Conservation (phyloP, 257 asterid genomes). For the Scutellaria minor region DNA sequence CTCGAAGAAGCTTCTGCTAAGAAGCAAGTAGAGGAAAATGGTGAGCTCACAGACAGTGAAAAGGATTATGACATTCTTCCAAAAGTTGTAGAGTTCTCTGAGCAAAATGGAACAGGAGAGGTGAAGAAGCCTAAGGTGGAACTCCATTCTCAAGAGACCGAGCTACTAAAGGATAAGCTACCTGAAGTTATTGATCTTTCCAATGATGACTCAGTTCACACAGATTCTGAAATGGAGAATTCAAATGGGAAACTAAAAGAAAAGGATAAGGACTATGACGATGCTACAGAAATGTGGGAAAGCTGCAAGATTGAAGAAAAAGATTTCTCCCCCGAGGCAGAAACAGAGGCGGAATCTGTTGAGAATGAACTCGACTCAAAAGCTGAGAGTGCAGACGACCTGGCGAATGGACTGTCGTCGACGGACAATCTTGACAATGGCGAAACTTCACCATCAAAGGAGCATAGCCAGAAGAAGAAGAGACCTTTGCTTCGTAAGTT, state of each 20-base stretch:
- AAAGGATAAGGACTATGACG: slow-evolving; percentile 50
- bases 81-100: slow-evolving; percentile 85
- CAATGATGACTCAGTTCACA: slow-evolving; percentile 39
- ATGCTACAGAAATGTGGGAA: slow-evolving; percentile 73
- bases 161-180: slow-evolving; percentile 43
- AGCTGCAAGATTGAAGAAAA: slow-evolving; percentile 89
- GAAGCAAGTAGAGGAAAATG: slow-evolving; percentile 56
- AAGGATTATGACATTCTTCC: slow-evolving; percentile 91
- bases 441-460: slow-evolving; percentile 57
- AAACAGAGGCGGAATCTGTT: slow-evolving; percentile 63
- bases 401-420: slow-evolving; percentile 53
- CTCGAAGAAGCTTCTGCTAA: slow-evolving; percentile 73
- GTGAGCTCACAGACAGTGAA: slow-evolving; percentile 76
- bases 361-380: slow-evolving; percentile 76
- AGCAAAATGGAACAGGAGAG: slow-evolving; percentile 73
- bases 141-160: slow-evolving; percentile 40
- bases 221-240: slow-evolving; percentile 41
- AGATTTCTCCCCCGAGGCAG: slow-evolving; percentile 74
- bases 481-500: slow-evolving; percentile 82
- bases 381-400: slow-evolving; percentile 54
- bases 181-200: slow-evolving; percentile 39
- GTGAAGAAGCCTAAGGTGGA: slow-evolving; percentile 53
- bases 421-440: slow-evolving; percentile 57
- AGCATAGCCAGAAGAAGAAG: slow-evolving; percentile 77
- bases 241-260: slow-evolving; percentile 45